Evolutionary conservation across 495 filamentous ascomycete genomes (phyloP).

Genomic region (Stereocaulon alpinum): DNA sequence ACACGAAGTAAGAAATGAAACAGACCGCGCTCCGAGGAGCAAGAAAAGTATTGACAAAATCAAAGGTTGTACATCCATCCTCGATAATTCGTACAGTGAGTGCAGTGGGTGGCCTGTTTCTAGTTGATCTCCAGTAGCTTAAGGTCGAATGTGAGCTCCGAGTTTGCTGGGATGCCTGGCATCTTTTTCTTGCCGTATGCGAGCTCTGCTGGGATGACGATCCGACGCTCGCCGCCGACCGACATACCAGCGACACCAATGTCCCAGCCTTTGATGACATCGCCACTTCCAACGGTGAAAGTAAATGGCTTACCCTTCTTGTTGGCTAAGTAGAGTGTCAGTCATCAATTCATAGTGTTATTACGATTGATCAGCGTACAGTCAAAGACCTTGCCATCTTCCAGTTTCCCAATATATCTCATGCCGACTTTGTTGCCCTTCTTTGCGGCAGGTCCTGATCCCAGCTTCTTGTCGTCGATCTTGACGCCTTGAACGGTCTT

Average conservation of each 20-base stretch:
- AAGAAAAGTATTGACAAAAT: slow-evolving; percentile 21
- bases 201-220: slow-evolving; percentile 73
- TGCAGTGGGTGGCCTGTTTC: neutral
- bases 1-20: neutral
- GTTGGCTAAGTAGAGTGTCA: slow-evolving; percentile 52
- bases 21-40: neutral
- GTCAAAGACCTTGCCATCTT: slow-evolving; percentile 88
- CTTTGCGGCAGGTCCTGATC: slow-evolving; percentile 71
- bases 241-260: slow-evolving; percentile 87
- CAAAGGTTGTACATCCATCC: slow-evolving; percentile 19
- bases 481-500: slow-evolving; percentile 80
- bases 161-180: slow-evolving; percentile 78
- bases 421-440: slow-evolving; percentile 77
- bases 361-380: slow-evolving; percentile 40
- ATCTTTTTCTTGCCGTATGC: slow-evolving; percentile 69
- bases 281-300: slow-evolving; percentile 85
- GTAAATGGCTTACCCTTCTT: slow-evolving; percentile 95
- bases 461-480: slow-evolving; percentile 89
- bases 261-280: slow-evolving; percentile 99
- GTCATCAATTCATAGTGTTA: neutral
- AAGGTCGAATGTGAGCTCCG: slow-evolving; percentile 83
- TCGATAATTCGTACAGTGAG: neutral
- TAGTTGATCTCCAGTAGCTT: slow-evolving; percentile 68
- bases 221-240: slow-evolving; percentile 81
- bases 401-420: slow-evolving; percentile 95